Evolutionary conservation across 23 red algal species (phyloP), one percentile per base, ranked within the genome.

Genomic region (Gracilaria vermiculophylla): DNA sequence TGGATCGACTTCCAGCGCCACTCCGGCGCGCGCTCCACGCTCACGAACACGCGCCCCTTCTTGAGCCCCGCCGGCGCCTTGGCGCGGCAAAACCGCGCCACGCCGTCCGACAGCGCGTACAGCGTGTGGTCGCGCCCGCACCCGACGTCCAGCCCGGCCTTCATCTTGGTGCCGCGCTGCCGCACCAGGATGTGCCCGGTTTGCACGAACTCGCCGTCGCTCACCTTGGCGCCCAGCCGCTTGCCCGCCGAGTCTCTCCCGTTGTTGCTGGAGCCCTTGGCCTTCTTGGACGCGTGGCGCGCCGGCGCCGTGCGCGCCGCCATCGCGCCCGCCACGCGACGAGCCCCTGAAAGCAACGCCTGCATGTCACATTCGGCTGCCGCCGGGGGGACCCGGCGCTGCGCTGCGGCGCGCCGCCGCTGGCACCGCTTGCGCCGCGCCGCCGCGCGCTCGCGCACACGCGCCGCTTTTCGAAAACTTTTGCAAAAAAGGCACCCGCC

Each of bases 71-170:
- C 11, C 20, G 45, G 53, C 40, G 53, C 43, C 36, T 55, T 77
- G 12, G 78, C 55, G 14, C 87, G 94, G 19, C 42, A 34, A 58
- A 96, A 92, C 12, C 87, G 21, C 58, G 89, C 88, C 13, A 76
- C 40, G 5, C 94, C 94, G 31, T 40, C 34, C 64, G 34, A 37
- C 16, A 96, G 72, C 24, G 94, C 87, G 53, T 62, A 96, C 23
- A 96, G 62, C 23, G 94, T 92, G 82, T 96, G 81, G 64, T 96
- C 88, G 24, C 94, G 94, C 20, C 88, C 94, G 11, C 78, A 70
- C 1, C 88, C 94, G 17, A 92, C 88, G 41, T 76, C 81, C 56
- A 74, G 44, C 6, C 82, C 88, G 31, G 94, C 66, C n/a, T 37
- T 78, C 81, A 86, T 80, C 2, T 70, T 54, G 32, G 82, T 81